Conservation (phyloP, 208 protist species). For the Naegleria gruberi region DNA sequence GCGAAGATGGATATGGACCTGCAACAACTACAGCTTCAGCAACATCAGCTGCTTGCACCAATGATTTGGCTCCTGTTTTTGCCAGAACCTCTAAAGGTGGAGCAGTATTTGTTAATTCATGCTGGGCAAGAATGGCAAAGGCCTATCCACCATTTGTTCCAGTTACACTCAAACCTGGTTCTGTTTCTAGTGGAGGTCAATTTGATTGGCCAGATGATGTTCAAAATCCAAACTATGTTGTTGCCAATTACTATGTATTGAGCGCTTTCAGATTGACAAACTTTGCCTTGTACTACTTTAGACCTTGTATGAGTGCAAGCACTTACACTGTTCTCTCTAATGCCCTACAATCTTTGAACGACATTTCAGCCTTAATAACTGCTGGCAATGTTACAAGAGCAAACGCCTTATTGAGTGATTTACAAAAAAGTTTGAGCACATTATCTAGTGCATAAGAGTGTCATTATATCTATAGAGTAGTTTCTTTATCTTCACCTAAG, state of each 20-base stretch:
- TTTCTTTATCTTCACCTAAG: too few species aligned
- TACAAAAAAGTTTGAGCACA: background rate
- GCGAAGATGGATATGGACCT: background rate
- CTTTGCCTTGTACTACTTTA: background rate
- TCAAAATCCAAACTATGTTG: background rate
- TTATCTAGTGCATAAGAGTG: too few species aligned
- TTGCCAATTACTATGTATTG: background rate
- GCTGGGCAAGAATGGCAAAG: background rate
- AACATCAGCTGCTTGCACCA: background rate
- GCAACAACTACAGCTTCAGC: background rate
- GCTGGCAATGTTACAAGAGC: background rate
- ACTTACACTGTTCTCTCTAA: background rate
- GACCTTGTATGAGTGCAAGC: background rate
- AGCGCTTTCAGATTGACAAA: background rate
- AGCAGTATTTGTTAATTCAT: background rate
- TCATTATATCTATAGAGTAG: too few species aligned
- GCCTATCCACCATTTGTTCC: background rate
- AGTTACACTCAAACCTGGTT: background rate
- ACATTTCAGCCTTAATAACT: background rate
- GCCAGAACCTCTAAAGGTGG: background rate
- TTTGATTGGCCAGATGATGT: background rate
- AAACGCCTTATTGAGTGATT: background rate
- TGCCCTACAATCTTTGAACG: background rate
- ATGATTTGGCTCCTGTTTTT: background rate
- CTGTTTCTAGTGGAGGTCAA: background rate